Base-by-base conservation (phyloP, 306 rosid species). In the Cicer pinnatifidum region DNA sequence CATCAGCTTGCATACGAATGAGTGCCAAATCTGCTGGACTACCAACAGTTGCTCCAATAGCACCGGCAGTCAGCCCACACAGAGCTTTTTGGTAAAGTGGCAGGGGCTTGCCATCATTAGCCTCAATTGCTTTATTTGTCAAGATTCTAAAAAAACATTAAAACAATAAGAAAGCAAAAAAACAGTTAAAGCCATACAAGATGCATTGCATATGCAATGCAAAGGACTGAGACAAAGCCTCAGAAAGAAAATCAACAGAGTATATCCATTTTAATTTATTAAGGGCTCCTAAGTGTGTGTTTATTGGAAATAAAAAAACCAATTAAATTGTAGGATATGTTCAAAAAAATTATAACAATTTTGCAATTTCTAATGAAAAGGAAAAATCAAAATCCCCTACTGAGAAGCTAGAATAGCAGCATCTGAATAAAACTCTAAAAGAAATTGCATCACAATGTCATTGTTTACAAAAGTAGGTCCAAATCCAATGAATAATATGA, bases 11-110 rank as follows among this genome's bases (percentile, higher is more conserved):
- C 99, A 94, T 94, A 52, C 99, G 96, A 39, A 94, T 87, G 53
- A 94, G 99, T 20, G 99, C 97, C 84, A 94, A 82, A 87, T 94
- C 99, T 23, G 99, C 95, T 38, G 97, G 99, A 82, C 93, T 94
- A 65, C 99, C 99, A 79, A 91, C 81, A 67, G 75, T 33, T 63
- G 99, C 99, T 79, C 97, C 99, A 69, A 91, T 94, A 69, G 99
- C 99, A 83, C 99, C 99, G 52, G 99, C 99, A 75, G 99, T 91
- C 53, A 94, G 85, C 81, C 99, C 97, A 85, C 99, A 94, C 39
- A 94, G 79, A 71, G 99, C 99, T 78, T 94, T 94, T 86, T 94
- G 99, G 71, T 94, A 94, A 5, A 94, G 89, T 23, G 99, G 99
- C 67, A 94, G 85, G 53, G 99, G 99, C 96, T 94, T 94, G 71